Percentiles rank a stretch among this genome's conserved stretches.
Evolutionary conservation across 331 rosid genomes (phyloP).

Genomic region (Erythrophleum ivorense): DNA sequence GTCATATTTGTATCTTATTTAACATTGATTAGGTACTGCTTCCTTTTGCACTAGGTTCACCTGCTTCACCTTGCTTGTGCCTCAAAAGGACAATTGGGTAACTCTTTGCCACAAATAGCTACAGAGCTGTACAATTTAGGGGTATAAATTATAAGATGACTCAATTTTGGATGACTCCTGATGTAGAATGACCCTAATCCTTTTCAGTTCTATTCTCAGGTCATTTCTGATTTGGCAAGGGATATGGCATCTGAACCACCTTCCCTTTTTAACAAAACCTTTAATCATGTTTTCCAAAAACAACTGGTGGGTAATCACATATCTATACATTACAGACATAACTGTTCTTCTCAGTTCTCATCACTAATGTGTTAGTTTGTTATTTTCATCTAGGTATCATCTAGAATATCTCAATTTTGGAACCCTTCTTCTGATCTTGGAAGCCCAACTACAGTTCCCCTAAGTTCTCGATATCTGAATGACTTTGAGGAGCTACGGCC

Average conservation of each 20-base stretch:
- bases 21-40: slow-evolving; percentile 35
- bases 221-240: slow-evolving; percentile 72
- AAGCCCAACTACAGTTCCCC: slow-evolving; percentile 60
- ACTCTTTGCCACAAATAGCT: slow-evolving; percentile 73
- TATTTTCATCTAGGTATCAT: slow-evolving; percentile 64
- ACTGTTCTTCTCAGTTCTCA: slow-evolving; percentile 34
- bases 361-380: slow-evolving; percentile 25
- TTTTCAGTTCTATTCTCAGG: slow-evolving; percentile 55
- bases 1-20: slow-evolving; percentile 25
- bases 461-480: slow-evolving; percentile 85
- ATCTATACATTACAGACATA: neutral
- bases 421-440: slow-evolving; percentile 74
- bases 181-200: slow-evolving; percentile 48
- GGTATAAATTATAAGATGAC: slow-evolving; percentile 51
- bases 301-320: slow-evolving; percentile 62
- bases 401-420: slow-evolving; percentile 77
- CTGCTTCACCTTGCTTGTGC: slow-evolving; percentile 83
- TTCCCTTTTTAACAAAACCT: slow-evolving; percentile 64
- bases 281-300: slow-evolving; percentile 64
- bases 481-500: slow-evolving; percentile 96
- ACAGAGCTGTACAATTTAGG: slow-evolving; percentile 76
- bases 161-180: slow-evolving; percentile 30
- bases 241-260: slow-evolving; percentile 78
- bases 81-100: slow-evolving; percentile 66
- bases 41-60: slow-evolving; percentile 70